Evolutionary conservation across 169 alveolate species (phyloP), one percentile per base, ranked within the genome.

Genomic region (Miamiensis avidus): DNA sequence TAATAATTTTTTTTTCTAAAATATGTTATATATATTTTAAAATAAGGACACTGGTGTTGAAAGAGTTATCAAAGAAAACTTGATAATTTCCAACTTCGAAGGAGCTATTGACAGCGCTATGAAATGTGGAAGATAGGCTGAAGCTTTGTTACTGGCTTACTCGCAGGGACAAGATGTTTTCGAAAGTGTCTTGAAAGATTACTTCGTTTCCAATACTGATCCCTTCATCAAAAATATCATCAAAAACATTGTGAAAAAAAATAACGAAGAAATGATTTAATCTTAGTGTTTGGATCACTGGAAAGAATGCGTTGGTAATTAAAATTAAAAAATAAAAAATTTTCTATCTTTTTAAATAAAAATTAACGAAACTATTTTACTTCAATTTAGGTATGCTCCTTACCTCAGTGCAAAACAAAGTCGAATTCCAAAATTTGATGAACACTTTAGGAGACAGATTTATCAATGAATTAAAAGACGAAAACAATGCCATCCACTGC

Each of bases 31-130:
- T 0, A 76, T 82, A 26, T 73, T 75, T 30, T 75, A 77, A 32
- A 72, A 75, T 34, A 34, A 83, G 49, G 89, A 88, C 69, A 87
- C 87, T 28, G 97, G 96, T 49, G 91, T 88, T 49, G 97, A 94
- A 88, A 94, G 91, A 75, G 82, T 92, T 16, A 95, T 96, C 72
- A 94, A 94, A 92, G 91, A 91, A 82, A 92, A 94, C 83, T 83
- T 96, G 77, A 87, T 94, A 81, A 83, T 96, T 75, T 96, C 96
- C 27, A 95, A 96, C 82, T 82, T 92, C 34, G 97, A 94, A 88
- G 94, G 96, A 77, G 97, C 98, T 25, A 94, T 94, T 64, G 97
- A 94, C 81, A 89, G 95, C 75, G 94, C 95, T 34, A 77, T 96
- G 64, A 94, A 93, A 88, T 89, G 94, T 78, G 96, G 96, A 79